Conservation (phyloP, 768 basidiomycete species). For the Rhizopogon vulgaris region DNA sequence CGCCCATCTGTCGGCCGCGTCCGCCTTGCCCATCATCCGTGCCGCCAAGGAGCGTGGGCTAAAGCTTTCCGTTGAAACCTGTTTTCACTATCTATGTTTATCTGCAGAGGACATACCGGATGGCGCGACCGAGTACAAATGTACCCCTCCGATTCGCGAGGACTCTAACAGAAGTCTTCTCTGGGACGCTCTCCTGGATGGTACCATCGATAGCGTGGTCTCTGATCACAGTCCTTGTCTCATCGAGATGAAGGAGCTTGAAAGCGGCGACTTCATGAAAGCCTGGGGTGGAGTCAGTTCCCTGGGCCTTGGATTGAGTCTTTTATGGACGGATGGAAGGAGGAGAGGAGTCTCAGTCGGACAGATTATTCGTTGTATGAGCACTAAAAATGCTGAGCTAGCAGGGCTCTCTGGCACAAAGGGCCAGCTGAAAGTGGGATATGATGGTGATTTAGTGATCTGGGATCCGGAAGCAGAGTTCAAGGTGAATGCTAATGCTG, state of each 20-base stretch:
- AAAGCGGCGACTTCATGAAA: slow-evolving; percentile 74
- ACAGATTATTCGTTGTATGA: slow-evolving; percentile 69
- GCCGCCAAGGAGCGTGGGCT: slow-evolving; percentile 57
- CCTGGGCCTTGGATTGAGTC: slow-evolving; percentile 81
- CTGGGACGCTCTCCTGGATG: slow-evolving; percentile 78
- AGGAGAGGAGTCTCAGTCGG: slow-evolving; percentile 45
- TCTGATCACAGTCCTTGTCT: slow-evolving; percentile 96
- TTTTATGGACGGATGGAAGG: slow-evolving; percentile 81
- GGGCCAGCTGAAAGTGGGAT: slow-evolving; percentile 66
- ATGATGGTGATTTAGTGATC: slow-evolving; percentile 82
- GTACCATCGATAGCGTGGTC: slow-evolving; percentile 86
- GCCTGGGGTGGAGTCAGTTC: slow-evolving; percentile 96
- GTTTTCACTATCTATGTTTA: slow-evolving; percentile 93
- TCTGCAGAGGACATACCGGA: slow-evolving; percentile 65
- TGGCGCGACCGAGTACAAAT: slow-evolving; percentile 86
- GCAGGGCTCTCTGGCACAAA: slow-evolving; percentile 67
- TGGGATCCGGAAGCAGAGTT: slow-evolving; percentile 65
- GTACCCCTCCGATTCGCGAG: slow-evolving; percentile 89
- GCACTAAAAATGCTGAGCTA: slow-evolving; percentile 67
- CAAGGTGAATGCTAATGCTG: slow-evolving; percentile 25
- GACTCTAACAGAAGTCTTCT: slow-evolving; percentile 64
- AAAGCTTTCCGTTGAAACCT: slow-evolving; percentile 89
- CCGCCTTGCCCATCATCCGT: slow-evolving; percentile 71
- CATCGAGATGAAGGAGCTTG: slow-evolving; percentile 69
- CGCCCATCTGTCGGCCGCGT: slow-evolving; percentile 88